Percentiles rank a stretch among this genome's conserved stretches.
These are phyloP conservation scores for Magnolia sinica DNA, from an alignment of 164 flowering plant genomes.

Conservation along the genomic window DNA sequence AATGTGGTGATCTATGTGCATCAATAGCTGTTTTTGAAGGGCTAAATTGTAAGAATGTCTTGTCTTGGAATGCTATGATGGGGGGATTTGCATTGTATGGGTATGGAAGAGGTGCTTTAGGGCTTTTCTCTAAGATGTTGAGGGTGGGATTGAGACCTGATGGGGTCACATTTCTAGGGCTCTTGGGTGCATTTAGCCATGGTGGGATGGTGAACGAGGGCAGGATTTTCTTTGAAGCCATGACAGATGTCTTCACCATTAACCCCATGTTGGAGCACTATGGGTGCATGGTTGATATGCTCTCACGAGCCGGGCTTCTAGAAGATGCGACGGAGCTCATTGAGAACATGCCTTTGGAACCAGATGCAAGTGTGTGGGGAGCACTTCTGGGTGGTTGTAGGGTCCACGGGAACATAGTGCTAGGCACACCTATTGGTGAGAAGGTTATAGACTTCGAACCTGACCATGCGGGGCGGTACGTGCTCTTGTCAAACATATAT, in stretches of 20 bases:
- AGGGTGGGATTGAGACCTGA: conserved; percentile 6
- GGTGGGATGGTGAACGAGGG: conserved; percentile 13
- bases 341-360: conserved; percentile 7
- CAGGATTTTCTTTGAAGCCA: not conserved
- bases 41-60: not conserved
- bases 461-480: conserved; percentile 9
- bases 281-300: conserved; percentile 14
- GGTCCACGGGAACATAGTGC: conserved; percentile 8
- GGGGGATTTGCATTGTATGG: conserved; percentile 12
- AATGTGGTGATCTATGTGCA: conserved; percentile 35
- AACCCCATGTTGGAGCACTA: conserved; percentile 10
- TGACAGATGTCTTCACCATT: not conserved
- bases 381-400: conserved; percentile 13
- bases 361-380: conserved; percentile 13
- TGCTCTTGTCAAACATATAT: conserved; percentile 12
- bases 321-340: conserved; percentile 4
- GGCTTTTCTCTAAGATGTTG: conserved; percentile 5
- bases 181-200: conserved; percentile 7
- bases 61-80: conserved; percentile 11
- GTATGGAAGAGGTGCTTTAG: conserved; percentile 3
- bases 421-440: not conserved
- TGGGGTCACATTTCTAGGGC: conserved; percentile 10
- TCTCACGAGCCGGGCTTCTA: conserved; percentile 13
- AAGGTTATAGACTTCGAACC: conserved; percentile 1
- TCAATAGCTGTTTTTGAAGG: conserved; percentile 2